phyloP scores from a whole-genome alignment of 257 asterid species.

The Anisodus tanguticus region DNA sequence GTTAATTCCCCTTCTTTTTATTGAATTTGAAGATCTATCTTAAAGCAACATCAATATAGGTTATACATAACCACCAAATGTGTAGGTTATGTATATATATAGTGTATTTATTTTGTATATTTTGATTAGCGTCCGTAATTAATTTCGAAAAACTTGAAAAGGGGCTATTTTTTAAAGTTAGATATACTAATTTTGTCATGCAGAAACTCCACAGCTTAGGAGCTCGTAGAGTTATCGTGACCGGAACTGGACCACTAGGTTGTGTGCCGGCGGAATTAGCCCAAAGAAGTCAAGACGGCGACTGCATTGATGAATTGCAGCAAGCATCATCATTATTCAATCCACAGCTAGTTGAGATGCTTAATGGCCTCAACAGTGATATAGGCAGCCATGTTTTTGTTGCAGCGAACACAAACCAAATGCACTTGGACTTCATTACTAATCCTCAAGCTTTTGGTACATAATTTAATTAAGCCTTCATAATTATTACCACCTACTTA shows the following conservation, averaged over 20 bases:
- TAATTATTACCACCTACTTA: not conserved
- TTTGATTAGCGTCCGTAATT: too few species aligned
- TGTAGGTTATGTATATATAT: too few species aligned
- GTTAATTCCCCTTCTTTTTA: not conserved
- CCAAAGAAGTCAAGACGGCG: slow-evolving; percentile 54
- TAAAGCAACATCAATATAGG: not conserved
- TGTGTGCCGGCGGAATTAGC: slow-evolving; percentile 91
- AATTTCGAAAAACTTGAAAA: too few species aligned
- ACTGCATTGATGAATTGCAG: slow-evolving; percentile 62
- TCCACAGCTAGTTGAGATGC: slow-evolving; percentile 61
- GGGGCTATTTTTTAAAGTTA: too few species aligned
- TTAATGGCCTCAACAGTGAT: slow-evolving; percentile 56
- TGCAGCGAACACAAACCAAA: slow-evolving; percentile 63
- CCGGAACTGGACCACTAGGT: slow-evolving; percentile 89
- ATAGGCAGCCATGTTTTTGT: slow-evolving; percentile 56
- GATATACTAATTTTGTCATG: not conserved
- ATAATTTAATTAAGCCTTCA: not conserved
- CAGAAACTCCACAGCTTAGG: slow-evolving; percentile 65
- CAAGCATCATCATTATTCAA: slow-evolving; percentile 66
- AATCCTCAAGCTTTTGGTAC: slow-evolving; percentile 69
- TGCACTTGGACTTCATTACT: slow-evolving; percentile 65
- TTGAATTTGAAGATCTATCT: not conserved
- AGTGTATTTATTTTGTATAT: too few species aligned
- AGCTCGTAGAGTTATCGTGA: slow-evolving; percentile 72
- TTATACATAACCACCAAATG: not conserved